These are phyloP conservation scores for Coemansia sp. DNA, from an alignment of 192 early-diverging fungal genomes.

Conservation along the genomic window DNA sequence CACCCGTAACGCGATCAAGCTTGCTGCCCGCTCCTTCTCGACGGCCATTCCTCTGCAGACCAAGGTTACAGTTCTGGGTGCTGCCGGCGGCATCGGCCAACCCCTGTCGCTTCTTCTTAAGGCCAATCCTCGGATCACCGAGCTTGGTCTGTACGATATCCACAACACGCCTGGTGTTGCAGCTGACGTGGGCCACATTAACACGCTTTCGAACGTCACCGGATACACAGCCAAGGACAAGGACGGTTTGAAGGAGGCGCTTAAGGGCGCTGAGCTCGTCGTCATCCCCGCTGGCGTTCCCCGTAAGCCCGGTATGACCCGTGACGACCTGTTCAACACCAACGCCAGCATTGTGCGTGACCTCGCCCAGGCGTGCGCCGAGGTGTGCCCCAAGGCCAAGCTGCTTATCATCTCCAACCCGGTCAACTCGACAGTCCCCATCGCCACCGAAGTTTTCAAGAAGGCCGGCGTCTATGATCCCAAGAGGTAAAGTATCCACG, in stretches of 20 bases:
- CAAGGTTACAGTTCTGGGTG: slow-evolving; percentile 72
- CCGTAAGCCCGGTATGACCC: slow-evolving; percentile 98
- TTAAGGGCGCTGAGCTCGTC: slow-evolving; percentile 75
- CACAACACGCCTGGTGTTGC: slow-evolving; percentile 97
- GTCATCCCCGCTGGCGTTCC: slow-evolving; percentile 98
- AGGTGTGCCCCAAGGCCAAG: slow-evolving; percentile 82
- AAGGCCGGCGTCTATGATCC: slow-evolving; percentile 82
- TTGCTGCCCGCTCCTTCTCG: slow-evolving; percentile 55
- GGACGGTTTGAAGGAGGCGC: slow-evolving; percentile 73
- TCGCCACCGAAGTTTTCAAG: slow-evolving; percentile 89
- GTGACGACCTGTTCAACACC: slow-evolving; percentile 98
- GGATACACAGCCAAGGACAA: slow-evolving; percentile 71
- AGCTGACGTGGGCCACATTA: slow-evolving; percentile 93
- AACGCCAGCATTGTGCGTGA: slow-evolving; percentile 87
- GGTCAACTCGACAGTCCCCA: slow-evolving; percentile 96
- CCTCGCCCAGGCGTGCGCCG: slow-evolving; percentile 77
- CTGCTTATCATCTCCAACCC: slow-evolving; percentile 91
- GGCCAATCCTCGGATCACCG: slow-evolving; percentile 79
- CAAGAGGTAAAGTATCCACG: slow-evolving; percentile 49
- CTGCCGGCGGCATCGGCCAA: slow-evolving; percentile 96
- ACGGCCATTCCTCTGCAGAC: slow-evolving; percentile 47
- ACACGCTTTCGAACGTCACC: slow-evolving; percentile 76
- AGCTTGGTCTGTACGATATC: slow-evolving; percentile 91
- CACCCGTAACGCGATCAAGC: slow-evolving; percentile 44
- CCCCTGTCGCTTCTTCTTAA: slow-evolving; percentile 94